These are phyloP conservation scores for Priceomyces melissophilus DNA, from an alignment of 805 yeast genomes.

Conservation along the genomic window DNA sequence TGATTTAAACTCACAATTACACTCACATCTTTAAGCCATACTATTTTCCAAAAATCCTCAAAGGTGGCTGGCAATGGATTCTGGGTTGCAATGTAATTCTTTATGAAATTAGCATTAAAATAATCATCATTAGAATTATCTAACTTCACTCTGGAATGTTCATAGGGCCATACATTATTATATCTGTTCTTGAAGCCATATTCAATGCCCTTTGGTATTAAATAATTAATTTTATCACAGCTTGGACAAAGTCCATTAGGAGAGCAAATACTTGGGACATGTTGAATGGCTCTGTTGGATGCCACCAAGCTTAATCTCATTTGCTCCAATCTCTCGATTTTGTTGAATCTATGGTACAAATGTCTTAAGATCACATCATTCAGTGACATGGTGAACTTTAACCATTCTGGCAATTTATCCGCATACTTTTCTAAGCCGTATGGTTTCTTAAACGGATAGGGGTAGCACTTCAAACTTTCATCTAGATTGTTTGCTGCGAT, in stretches of 20 bases:
- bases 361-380: slow-evolving; percentile 20
- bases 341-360: slow-evolving; percentile 29
- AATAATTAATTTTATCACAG: slow-evolving; percentile 38
- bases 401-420: slow-evolving; percentile 31
- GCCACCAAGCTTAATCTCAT: slow-evolving; percentile 34
- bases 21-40: slow-evolving; percentile 31
- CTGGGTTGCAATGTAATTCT: slow-evolving; percentile 45
- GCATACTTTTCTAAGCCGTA: slow-evolving; percentile 10
- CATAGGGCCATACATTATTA: slow-evolving; percentile 48
- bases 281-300: slow-evolving; percentile 11
- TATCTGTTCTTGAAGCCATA: slow-evolving; percentile 44
- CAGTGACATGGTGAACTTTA: slow-evolving; percentile 18
- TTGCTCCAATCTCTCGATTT: slow-evolving; percentile 38
- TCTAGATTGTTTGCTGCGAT: slow-evolving; percentile 1
- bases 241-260: slow-evolving; percentile 41
- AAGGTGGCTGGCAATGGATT: slow-evolving; percentile 40
- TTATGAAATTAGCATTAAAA: slow-evolving; percentile 44
- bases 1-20: slow-evolving; percentile 36
- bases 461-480: slow-evolving; percentile 10
- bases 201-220: slow-evolving; percentile 43
- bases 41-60: slow-evolving; percentile 43
- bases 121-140: slow-evolving; percentile 33
- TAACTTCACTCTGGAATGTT: slow-evolving; percentile 43
- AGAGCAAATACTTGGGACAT: slow-evolving; percentile 27
- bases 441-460: slow-evolving; percentile 23